Evolutionary conservation across 495 filamentous ascomycete genomes (phyloP), one percentile per base, ranked within the genome.

Genomic region (Neurospora africana): DNA sequence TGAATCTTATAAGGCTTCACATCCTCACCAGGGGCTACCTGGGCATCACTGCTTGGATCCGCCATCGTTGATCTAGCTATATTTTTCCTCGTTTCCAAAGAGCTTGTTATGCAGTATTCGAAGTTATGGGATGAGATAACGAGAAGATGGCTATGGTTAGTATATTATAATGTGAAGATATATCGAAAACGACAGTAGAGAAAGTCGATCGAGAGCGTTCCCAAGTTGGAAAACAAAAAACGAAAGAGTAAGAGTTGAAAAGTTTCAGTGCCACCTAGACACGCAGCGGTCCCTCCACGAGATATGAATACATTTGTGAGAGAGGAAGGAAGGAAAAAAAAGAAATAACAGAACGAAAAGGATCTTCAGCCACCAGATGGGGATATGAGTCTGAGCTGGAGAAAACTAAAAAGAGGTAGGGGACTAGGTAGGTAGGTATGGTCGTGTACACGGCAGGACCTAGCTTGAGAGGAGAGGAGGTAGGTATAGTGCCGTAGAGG

Each of bases 1-100:
- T 86, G 84, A 69, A 86, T 85, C 70, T 76, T 83, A 72, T 87
- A 86, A n/a, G 82, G 78, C 74, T 79, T 83, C 37, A 86, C 77
- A 68, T 84, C 82, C 39, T 82, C 82, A 17, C 72, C 74, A 19
- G 71, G 65, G 2, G 23, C 43, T 8, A 69, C n/a, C 35, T 65
- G 53, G 13, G 19, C 53, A 9, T 33, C 53, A 35, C 53, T 65
- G 53, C 27, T 33, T 33, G 53, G 43, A 11, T 41, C 39, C 61
- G 65, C 41, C 47, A 68, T 65, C 7, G 71, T 33, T 19, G 53
- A 33, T 10, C 53, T 15, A 30, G 53, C 5, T 61, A 6, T 65
- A 33, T 65, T 19, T 19, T 19, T 33, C 11, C 27, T 65, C 53
- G 15, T 4, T 65, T 19, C 2, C 6, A 33, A 30, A 19, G 7